Base-by-base conservation (phyloP, 305 asterid species). In the Petunia hybrid region DNA sequence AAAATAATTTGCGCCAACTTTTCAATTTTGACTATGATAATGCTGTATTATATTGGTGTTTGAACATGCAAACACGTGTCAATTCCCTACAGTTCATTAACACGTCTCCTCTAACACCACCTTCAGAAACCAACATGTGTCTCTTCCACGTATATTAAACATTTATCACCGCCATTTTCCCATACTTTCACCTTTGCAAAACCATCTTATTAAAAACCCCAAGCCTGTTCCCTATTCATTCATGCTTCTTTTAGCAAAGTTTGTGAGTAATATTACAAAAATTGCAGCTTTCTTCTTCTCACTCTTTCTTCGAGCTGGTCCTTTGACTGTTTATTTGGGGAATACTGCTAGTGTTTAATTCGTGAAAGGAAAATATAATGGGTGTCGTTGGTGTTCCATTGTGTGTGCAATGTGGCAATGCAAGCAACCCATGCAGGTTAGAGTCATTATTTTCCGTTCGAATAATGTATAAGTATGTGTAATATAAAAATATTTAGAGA, bases 361-460 rank as follows among this genome's bases (percentile, higher is more conserved):
- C 31, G 31, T 22, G 31, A 57, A 39, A 1, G 43, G 1, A n/a
- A 13, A 1, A 60, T 9, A 16, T 2, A 35, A 80, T 69, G 83
- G 79, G 78, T 16, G 64, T 46, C 10, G 0, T 89, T 22, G 92
- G 93, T 0, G 79, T 90, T 42, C 95, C 96, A 2, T 8, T 86
- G 0, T 90, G 96, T 60, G 89, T 92, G 43, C 88, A 94, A 84
- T 92, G 97, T 77, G 97, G 97, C 43, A 90, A 89, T 13, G 35
- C 82, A 51, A 86, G 85, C 85, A 94, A 94, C 83, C 97, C 97
- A 0, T 93, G 97, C 53, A 75, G 97, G 87, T 93, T 0, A 22
- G 76, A 43, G 0, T 0, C 22, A 4, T 22, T 43, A 31, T 41
- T 16, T 69, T 45, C 5, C 0, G 22, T 14, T 22, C 9, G 9